Percentiles rank a stretch among this genome's conserved stretches.
These are phyloP conservation scores for Albugo candida DNA, from an alignment of 352 stramenopile genomes.

Conservation along the genomic window DNA sequence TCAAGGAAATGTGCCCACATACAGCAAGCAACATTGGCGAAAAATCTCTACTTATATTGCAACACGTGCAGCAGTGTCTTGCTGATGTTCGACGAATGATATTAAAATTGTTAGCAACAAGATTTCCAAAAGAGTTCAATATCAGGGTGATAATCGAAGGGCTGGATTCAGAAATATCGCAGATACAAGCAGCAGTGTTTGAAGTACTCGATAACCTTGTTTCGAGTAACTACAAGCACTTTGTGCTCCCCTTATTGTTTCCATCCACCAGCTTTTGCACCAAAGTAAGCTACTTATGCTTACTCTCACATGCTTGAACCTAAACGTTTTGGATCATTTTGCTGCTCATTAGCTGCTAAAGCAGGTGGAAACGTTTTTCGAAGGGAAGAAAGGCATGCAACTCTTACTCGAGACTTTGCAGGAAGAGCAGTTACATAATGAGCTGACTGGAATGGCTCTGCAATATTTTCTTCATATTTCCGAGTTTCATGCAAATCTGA, in stretches of 20 bases:
- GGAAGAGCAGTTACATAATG: constrained; percentile 30
- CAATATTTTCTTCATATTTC: constrained; percentile 72
- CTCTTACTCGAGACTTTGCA: constrained; percentile 55
- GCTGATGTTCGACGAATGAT: constrained; percentile 48
- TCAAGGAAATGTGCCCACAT: constrained; percentile 45
- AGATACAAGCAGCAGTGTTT: constrained; percentile 69
- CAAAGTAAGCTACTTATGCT: constrained; percentile 11
- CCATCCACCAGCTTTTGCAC: constrained; percentile 9
- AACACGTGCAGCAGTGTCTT: constrained; percentile 61
- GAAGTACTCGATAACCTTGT: constrained; percentile 71
- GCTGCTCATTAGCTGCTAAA: constrained; percentile 29
- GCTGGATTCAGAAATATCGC: constrained; percentile 34
- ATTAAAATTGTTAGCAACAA: constrained; percentile 60
- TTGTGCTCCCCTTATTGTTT: constrained; percentile 59
- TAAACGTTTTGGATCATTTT: background rate
- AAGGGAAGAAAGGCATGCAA: constrained; percentile 25
- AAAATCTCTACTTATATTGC: constrained; percentile 43
- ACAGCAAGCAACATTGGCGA: constrained; percentile 59
- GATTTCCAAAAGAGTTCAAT: constrained; percentile 69
- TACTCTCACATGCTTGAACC: background rate
- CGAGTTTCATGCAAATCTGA: constrained; percentile 21
- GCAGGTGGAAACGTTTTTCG: constrained; percentile 23
- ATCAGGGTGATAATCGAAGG: constrained; percentile 66
- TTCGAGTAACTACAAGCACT: constrained; percentile 41
- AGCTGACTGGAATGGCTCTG: constrained; percentile 49